Evolutionary conservation across 208 protist species (phyloP).

Genomic region (Acanthamoeba sp.): DNA sequence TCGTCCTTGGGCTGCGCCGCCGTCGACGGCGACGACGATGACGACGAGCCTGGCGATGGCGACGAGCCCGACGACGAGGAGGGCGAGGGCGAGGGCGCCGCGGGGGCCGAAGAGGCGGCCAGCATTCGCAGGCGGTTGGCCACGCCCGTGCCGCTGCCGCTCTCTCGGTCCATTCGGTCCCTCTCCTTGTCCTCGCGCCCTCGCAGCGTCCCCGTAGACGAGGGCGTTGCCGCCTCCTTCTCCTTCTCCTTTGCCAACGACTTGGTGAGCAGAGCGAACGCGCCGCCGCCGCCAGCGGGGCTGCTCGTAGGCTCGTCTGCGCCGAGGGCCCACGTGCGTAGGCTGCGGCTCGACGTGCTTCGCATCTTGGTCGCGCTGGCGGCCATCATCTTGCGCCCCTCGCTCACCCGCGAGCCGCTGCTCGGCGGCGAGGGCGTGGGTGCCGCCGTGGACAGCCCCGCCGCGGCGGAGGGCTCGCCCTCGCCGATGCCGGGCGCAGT

Average conservation of each 20-base stretch:
- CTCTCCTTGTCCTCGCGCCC: too few species aligned
- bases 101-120: background rate
- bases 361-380: background rate
- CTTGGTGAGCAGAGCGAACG: background rate
- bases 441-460: too few species aligned
- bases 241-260: too few species aligned
- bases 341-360: conserved; percentile 37
- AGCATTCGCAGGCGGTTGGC: background rate
- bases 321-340: conserved; percentile 15
- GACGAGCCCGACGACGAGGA: background rate
- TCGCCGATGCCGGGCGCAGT: too few species aligned
- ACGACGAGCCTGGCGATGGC: background rate
- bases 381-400: conserved; percentile 24
- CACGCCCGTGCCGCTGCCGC: background rate
- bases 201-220: too few species aligned
- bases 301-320: background rate
- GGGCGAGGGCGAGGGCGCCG: background rate
- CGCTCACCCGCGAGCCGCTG: background rate
- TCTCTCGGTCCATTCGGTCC: background rate
- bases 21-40: background rate
- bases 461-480: too few species aligned
- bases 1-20: background rate
- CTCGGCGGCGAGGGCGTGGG: too few species aligned
- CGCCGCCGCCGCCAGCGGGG: background rate
- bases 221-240: background rate